Base-by-base conservation (phyloP, 495 filamentous ascomycete genomes). In the Penicillium angulare region DNA sequence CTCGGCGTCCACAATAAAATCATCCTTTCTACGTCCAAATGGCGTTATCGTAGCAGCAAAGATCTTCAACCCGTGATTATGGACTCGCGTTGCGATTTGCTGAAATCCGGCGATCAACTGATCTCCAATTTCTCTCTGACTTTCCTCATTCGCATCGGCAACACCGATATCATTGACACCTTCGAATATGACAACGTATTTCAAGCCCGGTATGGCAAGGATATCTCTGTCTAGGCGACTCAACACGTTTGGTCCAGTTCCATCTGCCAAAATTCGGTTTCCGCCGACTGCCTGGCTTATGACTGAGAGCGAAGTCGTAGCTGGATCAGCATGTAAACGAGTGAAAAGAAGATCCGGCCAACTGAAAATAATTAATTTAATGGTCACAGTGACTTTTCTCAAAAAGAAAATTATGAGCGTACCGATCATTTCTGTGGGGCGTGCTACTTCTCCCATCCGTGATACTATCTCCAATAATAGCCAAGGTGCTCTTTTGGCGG, bases 271-370 rank as follows among this genome's bases (percentile, higher is more conserved):
- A 1, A 89, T 75, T 3, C 82, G 71, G 69, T 90, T 89, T 32
- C 86, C 86, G 27, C 86, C 86, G 0, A 85, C 86, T n/a, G 85
- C 86, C 71, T 88, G 82, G 68, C 89, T 90, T 55, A 78, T 71
- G 13, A 89, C 72, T 3, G 76, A 70, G 31, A 88, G 77, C 22
- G 63, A 41, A 29, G 73, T 53, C 33, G 70, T 79, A 24, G 72
- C 59, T 13, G 68, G 62, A 52, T 74, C 52, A 23, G 72, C 59
- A 45, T 80, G 78, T 66, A 88, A 70, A 12, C 73, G 72, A 7
- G 73, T 71, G 17, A 86, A 66, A 13, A 90, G 68, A 0, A 85
- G 67, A 59, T 89, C 84, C 1, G 86, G 84, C 86, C 86, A 86
- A 6, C 80, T 81, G 33, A 3, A 8, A 9, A 39, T 12, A 41